These are phyloP conservation scores for Vitis hybrid DNA, from an alignment of 177 flowering plant species.

Conservation along the genomic window DNA sequence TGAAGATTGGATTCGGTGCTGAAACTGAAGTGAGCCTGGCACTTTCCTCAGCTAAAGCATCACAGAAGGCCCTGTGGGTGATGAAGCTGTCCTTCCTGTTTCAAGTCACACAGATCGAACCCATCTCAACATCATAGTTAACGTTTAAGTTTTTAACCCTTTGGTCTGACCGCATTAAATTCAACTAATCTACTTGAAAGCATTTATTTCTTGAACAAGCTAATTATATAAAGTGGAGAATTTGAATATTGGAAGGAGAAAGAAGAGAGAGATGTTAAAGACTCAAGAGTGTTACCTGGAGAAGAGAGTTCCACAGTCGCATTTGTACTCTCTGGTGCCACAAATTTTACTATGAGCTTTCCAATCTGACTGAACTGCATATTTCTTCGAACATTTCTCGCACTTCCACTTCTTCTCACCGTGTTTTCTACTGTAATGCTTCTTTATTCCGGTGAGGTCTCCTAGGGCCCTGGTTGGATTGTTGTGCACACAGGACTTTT, in stretches of 20 bases:
- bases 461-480: conserved; percentile 62
- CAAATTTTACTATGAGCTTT: conserved; percentile 66
- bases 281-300: conserved; percentile 39
- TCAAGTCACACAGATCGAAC: neutral
- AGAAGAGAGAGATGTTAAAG: neutral
- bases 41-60: conserved; percentile 39
- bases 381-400: conserved; percentile 64
- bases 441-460: conserved; percentile 66
- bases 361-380: conserved; percentile 72
- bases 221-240: conserved; percentile 1
- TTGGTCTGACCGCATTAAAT: conserved; percentile 11
- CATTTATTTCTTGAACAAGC: conserved; percentile 21
- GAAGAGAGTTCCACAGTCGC: conserved; percentile 64
- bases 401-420: conserved; percentile 78
- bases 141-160: too few species aligned
- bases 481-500: conserved; percentile 56
- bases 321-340: conserved; percentile 57
- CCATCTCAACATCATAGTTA: neutral
- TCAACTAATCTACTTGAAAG: conserved; percentile 4
- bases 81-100: conserved; percentile 67
- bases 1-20: conserved; percentile 6
- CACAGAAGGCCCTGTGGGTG: conserved; percentile 50
- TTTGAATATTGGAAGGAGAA: neutral
- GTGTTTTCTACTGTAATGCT: conserved; percentile 62
- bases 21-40: conserved; percentile 21